Evolutionary conservation across 2,329 filamentous ascomycete genomes (phyloP), one percentile per base, ranked within the genome.

Genomic region (Teratosphaeria nubilosa): DNA sequence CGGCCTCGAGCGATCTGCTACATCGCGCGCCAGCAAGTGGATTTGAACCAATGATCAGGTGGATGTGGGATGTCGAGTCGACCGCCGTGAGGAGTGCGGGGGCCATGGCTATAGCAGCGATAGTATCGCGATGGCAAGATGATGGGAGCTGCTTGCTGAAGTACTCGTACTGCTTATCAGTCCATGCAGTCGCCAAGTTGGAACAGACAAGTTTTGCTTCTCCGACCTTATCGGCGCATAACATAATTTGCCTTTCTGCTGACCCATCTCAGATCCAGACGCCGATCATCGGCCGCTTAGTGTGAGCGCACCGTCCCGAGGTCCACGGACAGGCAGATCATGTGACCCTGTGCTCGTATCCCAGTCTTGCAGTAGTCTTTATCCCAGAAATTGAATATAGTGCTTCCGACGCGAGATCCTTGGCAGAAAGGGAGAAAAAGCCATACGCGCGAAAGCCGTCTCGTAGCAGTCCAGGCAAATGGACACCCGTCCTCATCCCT

Each of bases 21-120:
- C 89, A 95, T 66, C 94, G 84, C 32, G 90, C 83, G 56, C 87
- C 87, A n/a, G 94, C 92, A 48, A 99, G 81, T 14, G 92, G 85
- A 68, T 91, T 94, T 34, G 87, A 86, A 59, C 94, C 94, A 62
- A 97, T 74, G 67, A 99, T 83, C 59, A 99, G 80, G 72, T 99
- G 94, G 48, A 91, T 74, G 69, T 90, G 87, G 53, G 77, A 80
- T 55, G 79, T 79, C 68, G 84, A 86, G 70, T 91, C 85, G 64
- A 87, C 80, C 54, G 88, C 85, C 52, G 88, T 86, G 53, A 95
- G 83, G 55, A 95, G 79, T 3, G 86, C 78, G 41, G 79, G 76
- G 34, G 72, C 66, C 76, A 79, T 78, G 25, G 52, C 60, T 41
- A 5, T 30, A 11, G 13, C n/a, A 20, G 20, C 6, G 9, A 22